These are phyloP conservation scores for Ophidiomyces ophidiicola DNA, from an alignment of 2,329 filamentous ascomycete genomes.

Conservation along the genomic window DNA sequence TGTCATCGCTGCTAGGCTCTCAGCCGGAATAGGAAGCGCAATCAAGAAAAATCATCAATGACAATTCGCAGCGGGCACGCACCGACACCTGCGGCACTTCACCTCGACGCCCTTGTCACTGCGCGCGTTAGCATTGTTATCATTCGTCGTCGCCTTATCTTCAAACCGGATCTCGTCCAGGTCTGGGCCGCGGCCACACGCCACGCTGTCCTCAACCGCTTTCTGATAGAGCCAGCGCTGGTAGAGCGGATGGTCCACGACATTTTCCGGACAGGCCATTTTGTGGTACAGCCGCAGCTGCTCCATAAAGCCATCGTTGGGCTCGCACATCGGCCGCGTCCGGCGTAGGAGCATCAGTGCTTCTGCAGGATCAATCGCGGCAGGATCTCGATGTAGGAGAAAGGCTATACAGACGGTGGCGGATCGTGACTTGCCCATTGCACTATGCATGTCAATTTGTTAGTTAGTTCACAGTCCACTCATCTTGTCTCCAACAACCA, in stretches of 20 bases:
- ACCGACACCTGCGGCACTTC: conserved; percentile 82
- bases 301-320: conserved; percentile 81
- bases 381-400: conserved; percentile 53
- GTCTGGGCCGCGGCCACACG: conserved; percentile 66
- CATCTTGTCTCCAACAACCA: no score
- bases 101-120: conserved; percentile 43
- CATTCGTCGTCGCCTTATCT: conserved; percentile 26
- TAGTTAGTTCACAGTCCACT: conserved; percentile 3
- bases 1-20: no score
- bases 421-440: conserved; percentile 91
- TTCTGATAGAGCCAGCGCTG: conserved; percentile 63
- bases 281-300: conserved; percentile 78
- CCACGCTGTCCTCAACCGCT: conserved; percentile 54
- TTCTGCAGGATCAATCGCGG: conserved; percentile 46
- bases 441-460: conserved; percentile 52
- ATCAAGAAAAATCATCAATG: neutral
- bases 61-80: conserved; percentile 29
- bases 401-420: conserved; percentile 75
- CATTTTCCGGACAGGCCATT: conserved; percentile 64
- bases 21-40: no score
- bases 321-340: conserved; percentile 66
- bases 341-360: conserved; percentile 60
- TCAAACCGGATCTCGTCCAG: conserved; percentile 64
- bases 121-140: conserved; percentile 16
- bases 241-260: conserved; percentile 61